A percentile compares a stretch with the other conserved stretches of the same genome.
phyloP scores from a whole-genome alignment of 1,139 yeast species.

The Hansenula anomala region DNA sequence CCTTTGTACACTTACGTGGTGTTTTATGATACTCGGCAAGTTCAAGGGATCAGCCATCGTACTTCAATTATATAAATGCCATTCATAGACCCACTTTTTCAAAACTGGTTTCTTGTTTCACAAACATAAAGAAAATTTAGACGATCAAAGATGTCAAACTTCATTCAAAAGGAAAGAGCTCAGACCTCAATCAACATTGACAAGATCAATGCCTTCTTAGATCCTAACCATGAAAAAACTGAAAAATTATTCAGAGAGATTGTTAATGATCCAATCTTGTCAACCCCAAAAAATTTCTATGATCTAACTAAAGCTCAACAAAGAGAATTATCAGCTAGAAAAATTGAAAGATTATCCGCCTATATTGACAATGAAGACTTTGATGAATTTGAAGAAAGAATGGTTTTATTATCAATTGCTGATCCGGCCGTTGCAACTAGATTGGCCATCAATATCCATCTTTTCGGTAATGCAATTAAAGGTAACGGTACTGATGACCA shows the following conservation, averaged over 20 bases:
- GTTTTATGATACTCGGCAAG: too few species aligned
- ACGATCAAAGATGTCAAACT: conserved; percentile 19
- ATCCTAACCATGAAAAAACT: conserved; percentile 46
- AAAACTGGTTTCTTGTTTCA: too few species aligned
- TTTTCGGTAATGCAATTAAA: conserved; percentile 62
- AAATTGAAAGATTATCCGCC: conserved; percentile 44
- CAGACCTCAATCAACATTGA: conserved; percentile 41
- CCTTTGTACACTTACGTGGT: too few species aligned
- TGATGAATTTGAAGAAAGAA: conserved; percentile 36
- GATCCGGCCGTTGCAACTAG: conserved; percentile 66
- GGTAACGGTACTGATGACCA: conserved; percentile 69
- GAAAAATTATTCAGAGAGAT: conserved; percentile 39
- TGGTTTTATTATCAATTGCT: conserved; percentile 36
- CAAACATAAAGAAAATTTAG: too few species aligned
- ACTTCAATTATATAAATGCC: too few species aligned
- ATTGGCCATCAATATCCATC: conserved; percentile 66
- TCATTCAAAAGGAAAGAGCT: conserved; percentile 44
- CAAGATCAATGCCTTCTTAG: conserved; percentile 48
- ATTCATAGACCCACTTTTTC: too few species aligned
- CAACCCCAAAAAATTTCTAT: conserved; percentile 44
- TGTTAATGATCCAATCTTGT: conserved; percentile 51
- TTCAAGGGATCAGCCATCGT: too few species aligned
- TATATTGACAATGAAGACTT: conserved; percentile 44
- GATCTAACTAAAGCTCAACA: conserved; percentile 45
- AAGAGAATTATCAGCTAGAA: conserved; percentile 48